phyloP scores from a whole-genome alignment of 2,329 filamentous ascomycete genomes.

The Beauveria sp. region DNA sequence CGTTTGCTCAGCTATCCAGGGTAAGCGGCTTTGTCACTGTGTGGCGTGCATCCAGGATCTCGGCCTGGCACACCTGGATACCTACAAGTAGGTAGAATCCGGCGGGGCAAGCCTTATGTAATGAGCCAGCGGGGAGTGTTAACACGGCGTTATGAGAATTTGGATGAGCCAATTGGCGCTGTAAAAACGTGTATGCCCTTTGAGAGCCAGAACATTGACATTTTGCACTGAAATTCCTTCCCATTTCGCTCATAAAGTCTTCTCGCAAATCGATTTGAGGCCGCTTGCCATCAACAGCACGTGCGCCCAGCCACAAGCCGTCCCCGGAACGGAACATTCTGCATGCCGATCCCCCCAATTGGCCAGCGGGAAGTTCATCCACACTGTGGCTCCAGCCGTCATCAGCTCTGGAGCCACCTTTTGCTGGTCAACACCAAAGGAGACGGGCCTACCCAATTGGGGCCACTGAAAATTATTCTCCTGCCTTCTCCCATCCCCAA shows the following conservation, averaged over 20 bases:
- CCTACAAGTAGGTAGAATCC: not conserved
- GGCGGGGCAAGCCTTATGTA: constrained; percentile 2
- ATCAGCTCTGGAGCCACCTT: constrained; percentile 8
- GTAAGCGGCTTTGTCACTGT: not conserved
- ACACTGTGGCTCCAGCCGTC: constrained; percentile 6
- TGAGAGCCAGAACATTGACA: no score
- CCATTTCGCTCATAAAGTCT: no score
- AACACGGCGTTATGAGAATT: not conserved
- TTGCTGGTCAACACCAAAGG: not conserved
- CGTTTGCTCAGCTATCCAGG: not conserved
- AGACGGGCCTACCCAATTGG: constrained; percentile 2
- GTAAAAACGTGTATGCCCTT: no score
- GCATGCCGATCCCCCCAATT: not conserved
- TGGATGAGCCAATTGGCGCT: not conserved
- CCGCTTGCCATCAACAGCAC: not conserved
- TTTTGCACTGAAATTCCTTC: no score
- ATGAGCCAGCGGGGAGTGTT: not conserved
- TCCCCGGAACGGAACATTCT: constrained; percentile 8
- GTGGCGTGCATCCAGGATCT: constrained; percentile 3
- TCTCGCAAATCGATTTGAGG: no score
- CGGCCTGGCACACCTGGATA: not conserved
- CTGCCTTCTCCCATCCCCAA: constrained; percentile 15
- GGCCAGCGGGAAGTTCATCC: not conserved
- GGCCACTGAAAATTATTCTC: constrained; percentile 19
- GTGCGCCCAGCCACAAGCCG: not conserved